Conservation (phyloP, 2,329 filamentous ascomycete species). For the Colletotrichum sojae region DNA sequence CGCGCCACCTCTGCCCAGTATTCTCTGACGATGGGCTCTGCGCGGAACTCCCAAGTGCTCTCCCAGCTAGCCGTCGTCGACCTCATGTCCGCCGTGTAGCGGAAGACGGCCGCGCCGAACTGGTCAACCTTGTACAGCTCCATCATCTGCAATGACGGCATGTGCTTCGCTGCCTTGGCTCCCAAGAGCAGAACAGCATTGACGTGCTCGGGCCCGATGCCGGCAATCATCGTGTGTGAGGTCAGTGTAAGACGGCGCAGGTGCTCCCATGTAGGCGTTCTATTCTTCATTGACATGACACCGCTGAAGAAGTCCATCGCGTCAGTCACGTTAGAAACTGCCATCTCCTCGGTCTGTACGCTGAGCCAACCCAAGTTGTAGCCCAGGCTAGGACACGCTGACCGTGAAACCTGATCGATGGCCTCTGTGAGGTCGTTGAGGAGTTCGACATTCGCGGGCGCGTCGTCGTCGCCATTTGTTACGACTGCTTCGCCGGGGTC, state of each 20-base stretch:
- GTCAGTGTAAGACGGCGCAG: slow-evolving; percentile 46
- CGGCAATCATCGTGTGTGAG: slow-evolving; percentile 42
- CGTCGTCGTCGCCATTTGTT: neutral
- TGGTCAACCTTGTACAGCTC: slow-evolving; percentile 47
- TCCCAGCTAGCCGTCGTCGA: slow-evolving; percentile 35
- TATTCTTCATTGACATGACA: slow-evolving; percentile 40
- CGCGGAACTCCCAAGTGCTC: slow-evolving; percentile 35
- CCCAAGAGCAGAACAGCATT: slow-evolving; percentile 44
- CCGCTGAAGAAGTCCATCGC: slow-evolving; percentile 42
- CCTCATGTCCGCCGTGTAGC: slow-evolving; percentile 42
- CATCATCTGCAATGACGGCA: slow-evolving; percentile 46
- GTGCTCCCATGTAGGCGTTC: slow-evolving; percentile 42
- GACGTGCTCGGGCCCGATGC: slow-evolving; percentile 41
- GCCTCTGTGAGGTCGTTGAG: slow-evolving; percentile 5
- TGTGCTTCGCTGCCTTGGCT: slow-evolving; percentile 44
- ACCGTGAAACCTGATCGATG: slow-evolving; percentile 19
- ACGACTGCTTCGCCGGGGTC: slow-evolving; percentile 14
- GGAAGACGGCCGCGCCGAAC: slow-evolving; percentile 46
- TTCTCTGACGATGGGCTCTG: slow-evolving; percentile 19
- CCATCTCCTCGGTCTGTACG: slow-evolving; percentile 41
- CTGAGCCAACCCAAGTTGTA: slow-evolving; percentile 38
- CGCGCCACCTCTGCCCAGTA: slow-evolving; percentile 19
- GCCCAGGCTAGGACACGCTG: slow-evolving; percentile 39
- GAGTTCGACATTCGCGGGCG: neutral
- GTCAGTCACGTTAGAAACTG: slow-evolving; percentile 41